Evolutionary conservation across 257 asterid genomes (phyloP).

Genomic region (Anisodus tanguticus): DNA sequence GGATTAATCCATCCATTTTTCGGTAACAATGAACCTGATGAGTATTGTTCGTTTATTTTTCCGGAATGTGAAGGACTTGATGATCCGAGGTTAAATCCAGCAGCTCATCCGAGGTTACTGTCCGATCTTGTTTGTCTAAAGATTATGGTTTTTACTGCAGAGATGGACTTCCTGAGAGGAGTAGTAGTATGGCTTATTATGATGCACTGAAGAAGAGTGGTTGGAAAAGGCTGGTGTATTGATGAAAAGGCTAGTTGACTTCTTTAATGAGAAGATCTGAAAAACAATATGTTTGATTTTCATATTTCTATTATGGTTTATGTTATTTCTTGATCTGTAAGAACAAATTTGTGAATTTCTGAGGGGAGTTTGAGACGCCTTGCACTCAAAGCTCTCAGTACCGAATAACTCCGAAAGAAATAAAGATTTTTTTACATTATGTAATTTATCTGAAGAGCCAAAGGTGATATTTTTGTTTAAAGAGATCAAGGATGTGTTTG

Average conservation of each 20-base stretch:
- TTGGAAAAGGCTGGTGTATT: constrained; percentile 62
- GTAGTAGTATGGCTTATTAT: constrained; percentile 48
- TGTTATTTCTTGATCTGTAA: too few relatives aligned
- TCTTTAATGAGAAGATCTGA: constrained; percentile 28
- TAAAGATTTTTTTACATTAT: too few relatives aligned
- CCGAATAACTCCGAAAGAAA: too few relatives aligned
- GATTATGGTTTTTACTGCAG: constrained; percentile 57
- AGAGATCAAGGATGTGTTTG: too few relatives aligned
- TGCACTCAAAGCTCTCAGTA: too few relatives aligned
- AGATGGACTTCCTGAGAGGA: constrained; percentile 54
- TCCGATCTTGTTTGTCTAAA: constrained; percentile 53
- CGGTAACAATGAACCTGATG: constrained; percentile 42
- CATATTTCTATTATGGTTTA: too few relatives aligned
- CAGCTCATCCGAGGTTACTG: constrained; percentile 53
- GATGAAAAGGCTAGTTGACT: constrained; percentile 42
- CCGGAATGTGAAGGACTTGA: constrained; percentile 35
- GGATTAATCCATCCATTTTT: constrained; percentile 67
- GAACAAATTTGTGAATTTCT: too few relatives aligned
- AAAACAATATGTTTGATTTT: not conserved
- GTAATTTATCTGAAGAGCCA: too few relatives aligned
- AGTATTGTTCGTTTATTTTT: constrained; percentile 45
- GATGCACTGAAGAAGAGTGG: constrained; percentile 70
- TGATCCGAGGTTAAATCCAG: constrained; percentile 72
- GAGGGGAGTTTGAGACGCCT: not conserved
- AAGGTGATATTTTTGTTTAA: too few relatives aligned